Base-by-base conservation (phyloP, 441 rosid genomes). In the Populus hybrid region DNA sequence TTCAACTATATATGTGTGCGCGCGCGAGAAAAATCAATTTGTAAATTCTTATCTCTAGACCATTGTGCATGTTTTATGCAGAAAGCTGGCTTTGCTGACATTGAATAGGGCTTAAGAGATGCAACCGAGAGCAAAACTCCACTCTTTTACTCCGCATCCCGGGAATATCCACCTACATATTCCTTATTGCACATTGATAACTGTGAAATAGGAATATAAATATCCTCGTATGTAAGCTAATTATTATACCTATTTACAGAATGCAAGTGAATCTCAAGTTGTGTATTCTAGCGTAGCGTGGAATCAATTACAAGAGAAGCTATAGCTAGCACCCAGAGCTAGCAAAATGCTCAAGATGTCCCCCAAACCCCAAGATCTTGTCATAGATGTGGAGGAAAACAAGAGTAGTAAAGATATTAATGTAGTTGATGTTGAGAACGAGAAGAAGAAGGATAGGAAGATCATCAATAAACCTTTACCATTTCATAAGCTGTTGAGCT, bases 401-500 rank as follows among this genome's bases (percentile, higher is more conserved):
- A 70, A 21, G 61, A 36, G 57, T 3, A 23, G 23, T 21, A 30
- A 9, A 6, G 35, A 38, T 6, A 30, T 5, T 8, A n/a, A 8
- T 50, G 74, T 66, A 11, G 71, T 3, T 7, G 57, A 40, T n/a
- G 7, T 36, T 36, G 36, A 7, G 14, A 18, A 70, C 2, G 76
- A 75, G 7, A 69, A 53, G 50, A 36, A 65, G 50, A 57, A 78
- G 76, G 40, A 36, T 36, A 42, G 38, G 69, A 26, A 46, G 69
- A 16, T 28, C 65, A 63, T 19, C 18, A 69, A 70, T 23, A 57
- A 78, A 66, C 61, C 69, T 9, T 69, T 88, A 71, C 77, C 87
- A 59, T 89, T 89, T 78, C 28, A 38, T 23, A 86, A 80, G 84
- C 90, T 91, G 30, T 83, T 87, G 76, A 79, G 89, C 69, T 89